phyloP scores from a whole-genome alignment of 306 rosid species.

The Canavalia ensiformis region DNA sequence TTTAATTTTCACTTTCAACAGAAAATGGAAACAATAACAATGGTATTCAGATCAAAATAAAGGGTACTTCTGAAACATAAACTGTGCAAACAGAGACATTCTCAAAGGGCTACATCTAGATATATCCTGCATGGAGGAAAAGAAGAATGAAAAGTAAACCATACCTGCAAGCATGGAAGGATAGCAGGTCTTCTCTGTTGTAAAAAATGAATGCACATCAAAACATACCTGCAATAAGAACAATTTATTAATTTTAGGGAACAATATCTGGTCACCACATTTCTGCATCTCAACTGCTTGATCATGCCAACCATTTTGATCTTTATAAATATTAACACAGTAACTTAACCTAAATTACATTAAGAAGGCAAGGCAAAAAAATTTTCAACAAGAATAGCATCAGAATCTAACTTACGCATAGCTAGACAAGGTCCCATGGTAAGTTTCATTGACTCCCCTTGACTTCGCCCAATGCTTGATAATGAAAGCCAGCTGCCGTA shows the following conservation, averaged over 20 bases:
- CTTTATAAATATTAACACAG: neutral
- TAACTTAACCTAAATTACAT: neutral
- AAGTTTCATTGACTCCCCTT: conserved; percentile 95
- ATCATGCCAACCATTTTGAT: conserved; percentile 8
- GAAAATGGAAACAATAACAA: conserved; percentile 10
- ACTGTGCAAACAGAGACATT: conserved; percentile 8
- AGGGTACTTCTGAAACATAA: neutral
- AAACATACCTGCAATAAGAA: conserved; percentile 85
- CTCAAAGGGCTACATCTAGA: conserved; percentile 9
- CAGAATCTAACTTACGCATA: conserved; percentile 84
- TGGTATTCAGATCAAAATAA: conserved; percentile 24
- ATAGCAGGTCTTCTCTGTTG: conserved; percentile 87
- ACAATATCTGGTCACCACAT: conserved; percentile 23
- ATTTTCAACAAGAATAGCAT: neutral
- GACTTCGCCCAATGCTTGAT: conserved; percentile 99
- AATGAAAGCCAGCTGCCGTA: conserved; percentile 84
- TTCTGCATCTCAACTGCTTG: conserved; percentile 19
- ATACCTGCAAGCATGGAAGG: conserved; percentile 98
- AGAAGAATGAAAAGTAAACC: conserved; percentile 23
- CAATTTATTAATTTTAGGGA: neutral
- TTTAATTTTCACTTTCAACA: conserved; percentile 14
- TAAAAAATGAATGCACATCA: conserved; percentile 96
- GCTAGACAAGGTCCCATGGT: conserved; percentile 98
- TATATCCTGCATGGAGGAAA: conserved; percentile 1
- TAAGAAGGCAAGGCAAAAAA: neutral